These are phyloP conservation scores for Protomyces lactucae-debilis DNA, from an alignment of 1,139 yeast genomes.

Conservation along the genomic window DNA sequence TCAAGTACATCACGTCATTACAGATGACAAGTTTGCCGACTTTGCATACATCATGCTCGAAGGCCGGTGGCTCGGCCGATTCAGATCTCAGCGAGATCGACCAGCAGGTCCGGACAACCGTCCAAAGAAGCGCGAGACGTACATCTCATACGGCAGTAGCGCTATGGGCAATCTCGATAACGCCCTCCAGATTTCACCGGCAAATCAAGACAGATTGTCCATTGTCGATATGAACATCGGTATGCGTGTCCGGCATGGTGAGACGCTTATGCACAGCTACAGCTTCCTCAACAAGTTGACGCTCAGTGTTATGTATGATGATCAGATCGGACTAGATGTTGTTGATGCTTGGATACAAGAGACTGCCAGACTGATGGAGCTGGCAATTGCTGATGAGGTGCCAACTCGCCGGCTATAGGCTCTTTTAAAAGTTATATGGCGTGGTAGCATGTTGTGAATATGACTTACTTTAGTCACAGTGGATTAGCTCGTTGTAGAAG, in stretches of 20 bases:
- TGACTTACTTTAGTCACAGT: too few relatives aligned
- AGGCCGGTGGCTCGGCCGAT: background rate
- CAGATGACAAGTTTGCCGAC: constrained; percentile 2
- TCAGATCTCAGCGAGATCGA: background rate
- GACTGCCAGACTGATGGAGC: constrained; percentile 10
- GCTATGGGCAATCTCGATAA: constrained; percentile 11
- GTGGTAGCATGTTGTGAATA: background rate
- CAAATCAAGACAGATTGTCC: background rate
- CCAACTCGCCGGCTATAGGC: background rate
- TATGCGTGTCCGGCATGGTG: constrained; percentile 17
- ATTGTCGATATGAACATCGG: constrained; percentile 12
- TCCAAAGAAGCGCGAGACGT: background rate
- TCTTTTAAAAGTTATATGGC: background rate
- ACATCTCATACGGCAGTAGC: constrained; percentile 17
- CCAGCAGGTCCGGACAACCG: background rate
- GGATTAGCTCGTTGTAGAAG: too few relatives aligned
- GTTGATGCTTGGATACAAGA: constrained; percentile 3
- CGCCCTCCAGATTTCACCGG: background rate
- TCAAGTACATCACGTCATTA: background rate
- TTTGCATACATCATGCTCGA: constrained; percentile 15
- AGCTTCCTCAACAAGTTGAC: background rate
- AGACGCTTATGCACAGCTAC: constrained; percentile 21
- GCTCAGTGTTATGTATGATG: constrained; percentile 12
- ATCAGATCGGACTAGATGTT: constrained; percentile 3
- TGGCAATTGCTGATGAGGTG: background rate